Conservation (phyloP, 164 flowering plant genomes). For the Chimonanthus salicifolius region DNA sequence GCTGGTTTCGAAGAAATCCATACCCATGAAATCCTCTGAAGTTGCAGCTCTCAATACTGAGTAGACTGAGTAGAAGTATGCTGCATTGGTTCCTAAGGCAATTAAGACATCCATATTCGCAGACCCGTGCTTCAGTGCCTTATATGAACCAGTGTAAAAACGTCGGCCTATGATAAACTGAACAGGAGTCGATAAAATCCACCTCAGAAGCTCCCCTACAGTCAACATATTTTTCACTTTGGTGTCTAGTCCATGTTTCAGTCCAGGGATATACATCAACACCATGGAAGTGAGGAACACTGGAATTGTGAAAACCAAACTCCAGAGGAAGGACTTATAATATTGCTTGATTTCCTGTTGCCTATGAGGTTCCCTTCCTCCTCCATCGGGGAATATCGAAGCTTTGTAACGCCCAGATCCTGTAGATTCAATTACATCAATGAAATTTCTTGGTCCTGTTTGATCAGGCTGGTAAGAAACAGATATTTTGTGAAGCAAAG, state of each 20-base stretch:
- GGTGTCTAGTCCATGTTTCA: conserved; percentile 40
- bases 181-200: conserved; percentile 80
- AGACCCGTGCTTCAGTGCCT: conserved; percentile 68
- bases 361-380: conserved; percentile 39
- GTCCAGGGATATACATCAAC: conserved; percentile 67
- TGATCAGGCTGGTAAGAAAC: conserved; percentile 62
- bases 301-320: conserved; percentile 72
- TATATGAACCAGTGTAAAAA: conserved; percentile 74
- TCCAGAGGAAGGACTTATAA: conserved; percentile 59
- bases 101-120: conserved; percentile 96
- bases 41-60: conserved; percentile 57
- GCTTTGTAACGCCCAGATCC: conserved; percentile 54
- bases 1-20: conserved; percentile 94
- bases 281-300: conserved; percentile 81
- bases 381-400: conserved; percentile 45
- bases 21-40: conserved; percentile 43
- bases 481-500: conserved; percentile 34
- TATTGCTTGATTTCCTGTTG: conserved; percentile 56
- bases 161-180: conserved; percentile 84
- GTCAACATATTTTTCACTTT: conserved; percentile 66
- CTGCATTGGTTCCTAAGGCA: conserved; percentile 87
- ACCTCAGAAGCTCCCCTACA: conserved; percentile 66
- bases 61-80: conserved; percentile 88
- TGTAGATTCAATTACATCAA: conserved; percentile 53
- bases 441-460: conserved; percentile 71